Conservation (phyloP, 306 rosid species). For the Glycyrrhiza uralensis region DNA sequence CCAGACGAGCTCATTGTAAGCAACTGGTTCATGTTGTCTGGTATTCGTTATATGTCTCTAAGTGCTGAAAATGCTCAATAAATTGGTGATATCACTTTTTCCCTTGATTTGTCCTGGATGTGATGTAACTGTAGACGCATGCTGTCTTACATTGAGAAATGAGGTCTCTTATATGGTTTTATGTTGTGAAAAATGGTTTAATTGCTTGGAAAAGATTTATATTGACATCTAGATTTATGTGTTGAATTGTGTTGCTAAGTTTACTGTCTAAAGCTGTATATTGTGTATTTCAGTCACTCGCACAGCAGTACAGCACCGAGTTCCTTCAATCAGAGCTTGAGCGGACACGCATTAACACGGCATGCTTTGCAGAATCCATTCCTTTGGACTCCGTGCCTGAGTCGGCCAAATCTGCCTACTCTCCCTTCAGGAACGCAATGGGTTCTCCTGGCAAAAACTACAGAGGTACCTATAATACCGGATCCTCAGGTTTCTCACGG, state of each 20-base stretch:
- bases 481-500: constrained; percentile 66
- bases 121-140: background rate
- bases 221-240: background rate
- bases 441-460: constrained; percentile 62
- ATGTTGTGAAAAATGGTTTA: background rate
- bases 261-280: constrained; percentile 19
- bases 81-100: background rate
- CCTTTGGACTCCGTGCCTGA: constrained; percentile 77
- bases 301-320: constrained; percentile 90
- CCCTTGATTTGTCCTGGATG: constrained; percentile 8
- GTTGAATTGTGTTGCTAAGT: background rate
- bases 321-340: constrained; percentile 86
- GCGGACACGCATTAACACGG: constrained; percentile 93
- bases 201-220: background rate
- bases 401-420: constrained; percentile 68
- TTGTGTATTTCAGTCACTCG: constrained; percentile 62
- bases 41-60: background rate
- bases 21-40: constrained; percentile 9
- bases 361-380: constrained; percentile 79
- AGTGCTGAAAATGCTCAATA: background rate
- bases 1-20: constrained; percentile 99
- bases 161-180: constrained; percentile 1
- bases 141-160: background rate
- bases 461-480: constrained; percentile 50
- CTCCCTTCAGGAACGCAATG: constrained; percentile 57